phyloP scores from a whole-genome alignment of 148 eudicot genomes.

The Gaultheria prostrata region DNA sequence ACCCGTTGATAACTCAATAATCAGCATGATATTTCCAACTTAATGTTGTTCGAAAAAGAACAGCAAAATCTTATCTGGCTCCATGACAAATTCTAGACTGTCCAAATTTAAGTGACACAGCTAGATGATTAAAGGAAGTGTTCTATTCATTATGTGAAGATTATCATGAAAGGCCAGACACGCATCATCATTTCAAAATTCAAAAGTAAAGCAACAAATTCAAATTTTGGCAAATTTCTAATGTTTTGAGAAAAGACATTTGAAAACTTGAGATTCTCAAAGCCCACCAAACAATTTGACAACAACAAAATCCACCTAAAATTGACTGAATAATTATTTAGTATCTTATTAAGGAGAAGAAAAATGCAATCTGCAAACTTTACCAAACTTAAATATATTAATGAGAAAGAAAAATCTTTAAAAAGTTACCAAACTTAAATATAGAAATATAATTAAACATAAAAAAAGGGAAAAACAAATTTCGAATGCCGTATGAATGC shows the following conservation, averaged over 20 bases:
- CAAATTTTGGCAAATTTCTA: not conserved
- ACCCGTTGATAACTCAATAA: not conserved
- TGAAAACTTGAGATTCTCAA: not conserved
- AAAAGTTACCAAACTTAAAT: not conserved
- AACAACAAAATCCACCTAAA: constrained; percentile 2
- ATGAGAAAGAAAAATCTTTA: not conserved
- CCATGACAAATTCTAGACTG: not conserved
- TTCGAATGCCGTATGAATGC: not conserved
- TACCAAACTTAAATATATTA: not conserved
- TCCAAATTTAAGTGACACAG: constrained; percentile 10
- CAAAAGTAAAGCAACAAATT: not conserved
- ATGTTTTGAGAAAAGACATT: not conserved
- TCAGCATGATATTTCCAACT: not conserved
- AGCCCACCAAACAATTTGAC: not conserved
- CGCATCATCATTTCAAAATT: constrained; percentile 7
- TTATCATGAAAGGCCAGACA: not conserved
- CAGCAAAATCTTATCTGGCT: not conserved
- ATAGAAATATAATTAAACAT: not conserved
- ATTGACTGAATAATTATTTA: not conserved
- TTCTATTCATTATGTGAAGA: not conserved
- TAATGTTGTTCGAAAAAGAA: not conserved
- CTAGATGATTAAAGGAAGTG: not conserved
- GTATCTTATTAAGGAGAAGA: too few species aligned
- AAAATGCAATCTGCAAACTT: too few species aligned
- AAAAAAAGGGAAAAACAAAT: not conserved